Evolutionary conservation across 2,329 filamentous ascomycete genomes (phyloP), one percentile per base, ranked within the genome.

Genomic region (Cercospora sp.): DNA sequence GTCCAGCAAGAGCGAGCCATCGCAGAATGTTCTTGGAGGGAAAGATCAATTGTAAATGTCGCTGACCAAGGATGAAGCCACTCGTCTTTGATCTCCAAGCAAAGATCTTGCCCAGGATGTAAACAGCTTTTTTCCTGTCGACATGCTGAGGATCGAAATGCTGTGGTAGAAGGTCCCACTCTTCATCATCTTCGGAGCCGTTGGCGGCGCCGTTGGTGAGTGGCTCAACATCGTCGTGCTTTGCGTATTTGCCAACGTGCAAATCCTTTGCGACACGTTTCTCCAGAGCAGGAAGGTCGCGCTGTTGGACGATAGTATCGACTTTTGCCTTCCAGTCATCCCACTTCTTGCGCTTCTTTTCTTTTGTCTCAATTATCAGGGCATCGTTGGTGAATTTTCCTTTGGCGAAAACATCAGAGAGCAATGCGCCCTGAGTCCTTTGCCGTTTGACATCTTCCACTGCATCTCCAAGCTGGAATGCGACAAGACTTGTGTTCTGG

Each of bases 331-430:
- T 75, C 75, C 76, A 77, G 8, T 71, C 72, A 8, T 71, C 72
- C 71, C 72, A 75, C 60, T 66, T 73, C 60, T 64, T 63, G 28
- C 61, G 66, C 60, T 67, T 67, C 61, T 70, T 72, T 42, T 70
- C 69, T 64, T 60, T 65, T 64, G 23, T 65, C 39, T 68, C 66
- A 2, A 60, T 13, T 9, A 55, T 39, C 16, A 69, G 63, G 12
- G 67, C 53, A 6, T 60, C 63, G 31, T 66, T 62, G 13, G 63
- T 48, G 30, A 64, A 61, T 33, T 86, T 80, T 2, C 90, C 90
- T 68, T 89, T 89, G 1, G 90, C 90, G 64, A 94, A 87, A 0
- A 91, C 90, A 75, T 94, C 90, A 36, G 91, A 90, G 28, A 94
- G 80, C 7, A 91, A 82, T 8, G 90, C 89, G 62, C 77, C 78